Evolutionary conservation across 305 asterid species (phyloP), one percentile per base, ranked within the genome.

Genomic region (Fraxinus floribunda): DNA sequence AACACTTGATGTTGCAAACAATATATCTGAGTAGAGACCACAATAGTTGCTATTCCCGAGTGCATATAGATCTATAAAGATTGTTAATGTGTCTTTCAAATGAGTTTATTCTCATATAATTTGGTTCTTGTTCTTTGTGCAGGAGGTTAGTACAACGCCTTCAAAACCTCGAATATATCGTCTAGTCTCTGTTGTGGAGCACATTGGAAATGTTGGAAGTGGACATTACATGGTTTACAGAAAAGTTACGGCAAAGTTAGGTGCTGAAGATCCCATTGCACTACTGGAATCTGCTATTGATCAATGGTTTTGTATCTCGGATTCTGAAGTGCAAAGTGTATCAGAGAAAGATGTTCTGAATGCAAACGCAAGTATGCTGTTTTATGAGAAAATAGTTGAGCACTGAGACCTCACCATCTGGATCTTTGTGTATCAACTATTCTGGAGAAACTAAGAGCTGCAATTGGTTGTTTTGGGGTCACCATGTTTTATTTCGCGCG

Each of bases 141-240:
- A 91, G 97, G 84, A 6, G 36, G 84, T 34, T 36, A 83, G 82
- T 64, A 55, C 49, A 49, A 29, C 30, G 71, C 78, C 84, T 3
- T 66, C 75, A 13, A 10, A 83, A 41, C 83, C 81, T 72, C 90
- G 88, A 52, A 83, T 49, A 29, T 95, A 95, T 84, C 90, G 90
- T 16, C 90, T 94, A 10, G 92, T 91, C 74, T 93, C 99, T 6
- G 97, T 92, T 7, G 97, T 95, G 62, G 92, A 90, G 90, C 99
- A 95, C 88, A 92, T 85, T 44, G 99, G 99, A 60, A 84, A 76
- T 44, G 91, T 90, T 30, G 93, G 93, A 85, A 85, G 91, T 6
- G 99, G 99, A 60, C 99, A 95, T 86, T 95, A 95, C 91, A 92
- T 87, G 4, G 95, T 95, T 77, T 93, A 90, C 88, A 90, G 97